phyloP scores from a whole-genome alignment of 2,329 filamentous ascomycete species.

The Penicillium hordei region DNA sequence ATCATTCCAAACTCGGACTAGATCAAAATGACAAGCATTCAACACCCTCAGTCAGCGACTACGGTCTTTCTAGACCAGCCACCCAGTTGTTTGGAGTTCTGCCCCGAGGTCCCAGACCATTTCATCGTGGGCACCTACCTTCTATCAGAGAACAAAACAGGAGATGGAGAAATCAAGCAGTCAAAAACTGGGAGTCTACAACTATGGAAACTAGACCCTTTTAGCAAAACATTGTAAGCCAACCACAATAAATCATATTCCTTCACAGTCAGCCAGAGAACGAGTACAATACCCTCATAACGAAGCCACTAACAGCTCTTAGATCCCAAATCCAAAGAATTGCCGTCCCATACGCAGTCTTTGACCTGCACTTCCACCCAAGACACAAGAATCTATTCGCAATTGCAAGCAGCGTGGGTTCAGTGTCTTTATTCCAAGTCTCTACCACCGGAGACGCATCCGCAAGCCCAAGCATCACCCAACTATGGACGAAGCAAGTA shows the following conservation, averaged over 20 bases:
- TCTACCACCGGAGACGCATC: constrained; percentile 7
- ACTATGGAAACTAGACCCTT: constrained; percentile 57
- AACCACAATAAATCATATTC: background rate
- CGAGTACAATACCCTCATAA: background rate
- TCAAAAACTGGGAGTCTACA: constrained; percentile 72
- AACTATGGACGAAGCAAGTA: constrained; percentile 48
- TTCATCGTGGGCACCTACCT: constrained; percentile 85
- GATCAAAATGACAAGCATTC: constrained; percentile 20
- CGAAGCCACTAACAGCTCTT: constrained; percentile 15
- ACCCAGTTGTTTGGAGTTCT: constrained; percentile 48
- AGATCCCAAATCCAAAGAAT: constrained; percentile 61
- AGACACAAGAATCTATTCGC: constrained; percentile 60
- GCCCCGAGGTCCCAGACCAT: constrained; percentile 54
- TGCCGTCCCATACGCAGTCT: constrained; percentile 68
- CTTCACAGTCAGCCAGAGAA: no score
- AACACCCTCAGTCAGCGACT: constrained; percentile 31
- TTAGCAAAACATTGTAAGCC: constrained; percentile 32
- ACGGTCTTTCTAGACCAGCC: constrained; percentile 45
- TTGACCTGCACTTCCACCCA: constrained; percentile 81
- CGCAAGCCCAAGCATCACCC: constrained; percentile 29
- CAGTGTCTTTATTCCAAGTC: constrained; percentile 40
- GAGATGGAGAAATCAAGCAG: constrained; percentile 47
- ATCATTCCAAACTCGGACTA: background rate
- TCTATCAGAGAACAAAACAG: constrained; percentile 47
- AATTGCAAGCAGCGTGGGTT: constrained; percentile 72